Evolutionary conservation across 768 basidiomycete species (phyloP).

Genomic region (Boletellus sp.): DNA sequence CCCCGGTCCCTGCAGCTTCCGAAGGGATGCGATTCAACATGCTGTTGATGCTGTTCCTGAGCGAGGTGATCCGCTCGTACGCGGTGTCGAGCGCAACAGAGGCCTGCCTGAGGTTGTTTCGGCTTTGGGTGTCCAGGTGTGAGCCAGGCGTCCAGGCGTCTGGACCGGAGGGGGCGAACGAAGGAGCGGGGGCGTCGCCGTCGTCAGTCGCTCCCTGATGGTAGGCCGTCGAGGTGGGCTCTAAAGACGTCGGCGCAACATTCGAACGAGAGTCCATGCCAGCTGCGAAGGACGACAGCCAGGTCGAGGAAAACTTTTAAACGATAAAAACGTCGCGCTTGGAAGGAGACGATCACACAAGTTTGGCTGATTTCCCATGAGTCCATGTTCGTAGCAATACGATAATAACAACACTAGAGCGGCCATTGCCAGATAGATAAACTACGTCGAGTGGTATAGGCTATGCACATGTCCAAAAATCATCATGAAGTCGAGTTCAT

Average conservation of each 20-base stretch:
- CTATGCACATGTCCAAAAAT: slow-evolving; percentile 4
- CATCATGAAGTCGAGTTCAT: slow-evolving; percentile 2
- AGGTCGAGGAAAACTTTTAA: background rate
- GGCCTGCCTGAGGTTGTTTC: slow-evolving; percentile 44
- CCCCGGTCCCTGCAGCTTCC: slow-evolving; percentile 17
- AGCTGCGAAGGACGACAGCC: background rate
- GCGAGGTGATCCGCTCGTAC: slow-evolving; percentile 51
- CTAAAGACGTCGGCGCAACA: slow-evolving; percentile 12
- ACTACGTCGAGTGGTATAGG: slow-evolving; percentile 1
- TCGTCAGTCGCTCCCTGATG: slow-evolving; percentile 11
- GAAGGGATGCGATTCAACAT: slow-evolving; percentile 40
- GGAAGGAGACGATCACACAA: no score
- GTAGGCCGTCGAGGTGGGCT: slow-evolving; percentile 11
- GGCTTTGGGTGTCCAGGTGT: slow-evolving; percentile 24
- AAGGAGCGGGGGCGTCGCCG: slow-evolving; percentile 3
- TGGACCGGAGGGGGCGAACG: slow-evolving; percentile 7
- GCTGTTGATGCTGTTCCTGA: slow-evolving; percentile 48
- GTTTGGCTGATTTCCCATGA: background rate
- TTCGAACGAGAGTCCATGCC: slow-evolving; percentile 21
- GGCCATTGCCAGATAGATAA: slow-evolving; percentile 10
- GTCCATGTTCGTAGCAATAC: slow-evolving; percentile 3
- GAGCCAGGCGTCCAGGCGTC: slow-evolving; percentile 11
- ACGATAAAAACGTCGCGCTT: no score
- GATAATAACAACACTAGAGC: slow-evolving; percentile 10
- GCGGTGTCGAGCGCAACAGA: slow-evolving; percentile 52